A percentile compares a stretch with the other conserved stretches of the same genome.
Evolutionary conservation across 1,284 basidiomycete species (phyloP).

Genomic region (Rhodotorula sp.): DNA sequence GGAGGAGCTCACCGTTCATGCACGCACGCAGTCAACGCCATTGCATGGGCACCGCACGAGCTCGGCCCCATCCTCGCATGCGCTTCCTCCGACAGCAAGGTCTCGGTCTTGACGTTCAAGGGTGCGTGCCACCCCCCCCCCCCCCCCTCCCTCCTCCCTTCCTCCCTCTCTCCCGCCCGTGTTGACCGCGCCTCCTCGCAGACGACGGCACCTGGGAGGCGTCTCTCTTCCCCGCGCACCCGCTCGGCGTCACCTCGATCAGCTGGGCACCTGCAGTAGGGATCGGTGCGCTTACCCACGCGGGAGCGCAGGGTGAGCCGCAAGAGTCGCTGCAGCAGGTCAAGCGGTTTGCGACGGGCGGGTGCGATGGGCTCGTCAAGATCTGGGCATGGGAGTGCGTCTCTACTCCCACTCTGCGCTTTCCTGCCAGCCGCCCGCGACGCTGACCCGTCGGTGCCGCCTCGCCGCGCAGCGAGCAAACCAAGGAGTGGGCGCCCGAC

Average conservation of each 20-base stretch:
- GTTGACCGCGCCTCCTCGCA: conserved; percentile 53
- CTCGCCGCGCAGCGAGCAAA: conserved; percentile 33
- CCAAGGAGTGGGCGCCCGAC: conserved; percentile 78
- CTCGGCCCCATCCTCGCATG: conserved; percentile 95
- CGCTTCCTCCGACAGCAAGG: conserved; percentile 96
- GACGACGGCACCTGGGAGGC: conserved; percentile 96
- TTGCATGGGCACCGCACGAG: conserved; percentile 97
- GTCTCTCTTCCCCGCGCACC: conserved; percentile 92
- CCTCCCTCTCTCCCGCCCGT: neutral
- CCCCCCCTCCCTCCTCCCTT: neutral
- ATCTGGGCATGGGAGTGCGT: conserved; percentile 77
- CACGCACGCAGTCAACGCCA: conserved; percentile 75
- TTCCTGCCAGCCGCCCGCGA: too few species aligned
- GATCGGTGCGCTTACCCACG: conserved; percentile 27
- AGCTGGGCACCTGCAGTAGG: conserved; percentile 92
- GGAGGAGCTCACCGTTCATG: neutral
- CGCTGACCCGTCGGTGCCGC: too few species aligned
- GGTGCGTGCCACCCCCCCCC: conserved; percentile 60
- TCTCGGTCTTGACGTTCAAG: conserved; percentile 96
- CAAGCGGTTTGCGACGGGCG: conserved; percentile 91
- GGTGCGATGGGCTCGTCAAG: conserved; percentile 93
- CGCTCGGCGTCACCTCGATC: conserved; percentile 94
- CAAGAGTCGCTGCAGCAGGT: conserved; percentile 42
- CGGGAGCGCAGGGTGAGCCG: conserved; percentile 8
- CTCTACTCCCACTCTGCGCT: neutral